Base-by-base conservation (phyloP, 148 eudicot species). In the Hydrangea macrophylla region DNA sequence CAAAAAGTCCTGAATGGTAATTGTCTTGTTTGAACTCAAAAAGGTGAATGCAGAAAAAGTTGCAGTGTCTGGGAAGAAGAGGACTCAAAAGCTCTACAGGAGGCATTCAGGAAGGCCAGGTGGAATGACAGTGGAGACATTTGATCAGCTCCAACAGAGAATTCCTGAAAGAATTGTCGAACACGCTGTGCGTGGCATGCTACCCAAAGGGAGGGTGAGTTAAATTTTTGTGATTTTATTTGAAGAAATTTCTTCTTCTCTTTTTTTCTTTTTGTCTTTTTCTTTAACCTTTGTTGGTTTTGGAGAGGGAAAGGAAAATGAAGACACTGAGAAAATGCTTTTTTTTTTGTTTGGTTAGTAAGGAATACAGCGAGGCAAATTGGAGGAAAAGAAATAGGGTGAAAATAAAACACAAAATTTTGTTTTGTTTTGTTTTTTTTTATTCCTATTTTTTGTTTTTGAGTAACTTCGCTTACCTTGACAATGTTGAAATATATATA, bases 101-200 rank as follows among this genome's bases (percentile, higher is more conserved):
- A 85, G 99, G 83, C 97, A 95, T 77, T 95, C 96, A 37, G 99
- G 99, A 69, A 88, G 99, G 70, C 99, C 99, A 27, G 99, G 99
- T 76, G 97, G 99, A 58, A 85, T 95, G 99, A 95, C 37, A n/a
- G 94, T 89, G 42, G 99, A 95, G 76, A 95, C 99, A 7, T 95
- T 91, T 70, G 97, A 89, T 58, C 96, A 91, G 78, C 97, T 95
- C 50, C 99, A 95, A 69, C 81, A 91, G 58, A 84, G 99, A 83
- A 91, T 95, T 65, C 99, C 99, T 9, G 97, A 95, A 78, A 91
- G 99, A 70, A 95, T 95, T 35, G 73, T 95, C 39, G 99, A 95
- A 74, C 99, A 95, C 65, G 97, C 97, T 48, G 99, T 95, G 58
- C 90, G 96, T 75, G 99, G 99, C 65, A 95, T 91, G 99, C 99